Percentiles rank a stretch among this genome's conserved stretches.
Conservation (phyloP, 352 stramenopile species). For the Pythium aphanidermatum region DNA sequence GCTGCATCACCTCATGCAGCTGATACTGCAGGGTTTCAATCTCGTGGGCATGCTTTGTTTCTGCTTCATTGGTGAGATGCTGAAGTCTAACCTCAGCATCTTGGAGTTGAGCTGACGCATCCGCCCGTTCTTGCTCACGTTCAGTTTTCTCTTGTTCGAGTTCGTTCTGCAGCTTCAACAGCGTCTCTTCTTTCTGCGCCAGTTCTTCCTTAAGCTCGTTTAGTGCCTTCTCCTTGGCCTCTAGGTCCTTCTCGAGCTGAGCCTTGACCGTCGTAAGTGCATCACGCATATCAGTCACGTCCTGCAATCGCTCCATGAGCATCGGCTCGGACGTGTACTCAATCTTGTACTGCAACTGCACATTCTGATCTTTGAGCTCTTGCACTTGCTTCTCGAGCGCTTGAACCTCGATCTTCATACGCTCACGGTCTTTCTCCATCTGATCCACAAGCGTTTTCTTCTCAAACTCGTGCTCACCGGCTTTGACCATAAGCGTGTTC, state of each 20-base stretch:
- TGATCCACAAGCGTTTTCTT: conserved; percentile 81
- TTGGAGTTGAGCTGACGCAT: not conserved
- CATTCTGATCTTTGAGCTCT: conserved; percentile 72
- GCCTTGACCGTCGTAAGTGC: conserved; percentile 61
- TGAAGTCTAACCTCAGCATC: conserved; percentile 5
- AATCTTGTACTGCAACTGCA: conserved; percentile 81
- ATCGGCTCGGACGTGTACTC: conserved; percentile 80
- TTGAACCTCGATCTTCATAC: conserved; percentile 29
- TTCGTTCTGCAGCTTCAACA: conserved; percentile 48
- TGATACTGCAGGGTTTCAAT: conserved; percentile 20
- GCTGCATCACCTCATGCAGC: conserved; percentile 28
- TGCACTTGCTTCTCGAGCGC: conserved; percentile 54
- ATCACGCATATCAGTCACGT: conserved; percentile 76
- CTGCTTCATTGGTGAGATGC: not conserved
- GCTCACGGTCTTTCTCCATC: conserved; percentile 77
- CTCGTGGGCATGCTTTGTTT: conserved; percentile 3
- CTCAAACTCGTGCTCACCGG: conserved; percentile 82
- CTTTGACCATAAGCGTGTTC: conserved; percentile 81
- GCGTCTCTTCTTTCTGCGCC: conserved; percentile 7
- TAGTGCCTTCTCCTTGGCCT: conserved; percentile 57
- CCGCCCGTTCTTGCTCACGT: conserved; percentile 5
- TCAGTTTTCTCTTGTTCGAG: conserved; percentile 37
- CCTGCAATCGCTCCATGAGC: conserved; percentile 73
- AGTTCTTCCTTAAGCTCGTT: conserved; percentile 28
- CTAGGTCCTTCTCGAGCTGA: conserved; percentile 59